Base-by-base conservation (phyloP, 2,329 filamentous ascomycete species). In the Blastomyces percursus region DNA sequence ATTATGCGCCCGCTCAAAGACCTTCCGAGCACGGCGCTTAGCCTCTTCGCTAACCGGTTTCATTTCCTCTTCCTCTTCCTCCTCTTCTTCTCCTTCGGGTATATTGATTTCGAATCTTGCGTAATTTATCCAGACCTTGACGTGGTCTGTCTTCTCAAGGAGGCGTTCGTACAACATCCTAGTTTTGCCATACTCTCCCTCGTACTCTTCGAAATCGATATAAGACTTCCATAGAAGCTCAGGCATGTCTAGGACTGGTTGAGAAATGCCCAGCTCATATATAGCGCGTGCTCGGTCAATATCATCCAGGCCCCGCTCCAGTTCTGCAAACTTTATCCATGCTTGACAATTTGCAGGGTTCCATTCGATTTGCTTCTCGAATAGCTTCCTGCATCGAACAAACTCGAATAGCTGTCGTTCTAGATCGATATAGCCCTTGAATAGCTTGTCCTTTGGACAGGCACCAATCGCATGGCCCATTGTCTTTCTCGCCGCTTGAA, bases 121-220 rank as follows among this genome's bases (percentile, higher is more conserved):
- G 77, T 93, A 99, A 74, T 90, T 93, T 75, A 94, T 96, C 94
- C 94, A 99, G 64, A 99, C 94, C 81, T 97, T 99, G 80, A 96
- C 91, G 72, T 99, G 94, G 71, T 94, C 88, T n/a, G 94, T 96
- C 85, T 95, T 96, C 71, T 90, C 82, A 52, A 99, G 82, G 14
- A 99, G 82, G 8, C 93, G 85, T 78, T 97, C 93, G 77, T 97
- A 99, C 54, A 99, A 80, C 3, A 80, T 79, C 58, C 94, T 83
- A 4, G 91, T 91, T 58, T 86, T 82, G 61, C 91, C 90, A 75
- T 93, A 96, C 75, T 96, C 91, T 70, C 87, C 90, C 75, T 96
- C 91, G 70, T 96, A 91, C 72, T 97, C 93, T 76, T 99, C 94
- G 71, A 97, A 97, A 75, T 99, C 94, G 69, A 99, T 97, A 75